Conservation (phyloP, 108 stramenopile genomes). For the Chaetoceros muelleri region DNA sequence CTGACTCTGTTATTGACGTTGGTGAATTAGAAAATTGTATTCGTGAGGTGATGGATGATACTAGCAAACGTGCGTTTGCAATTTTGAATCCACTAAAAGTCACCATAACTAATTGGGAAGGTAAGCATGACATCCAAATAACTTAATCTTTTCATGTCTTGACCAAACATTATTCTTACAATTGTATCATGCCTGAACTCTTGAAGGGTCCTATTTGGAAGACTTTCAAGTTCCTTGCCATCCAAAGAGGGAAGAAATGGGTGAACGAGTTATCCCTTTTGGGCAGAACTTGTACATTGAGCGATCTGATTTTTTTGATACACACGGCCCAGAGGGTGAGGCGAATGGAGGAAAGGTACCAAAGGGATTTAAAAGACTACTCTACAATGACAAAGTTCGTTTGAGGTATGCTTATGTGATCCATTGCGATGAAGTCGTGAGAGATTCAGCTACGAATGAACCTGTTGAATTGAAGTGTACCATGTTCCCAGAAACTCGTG, state of each 20-base stretch:
- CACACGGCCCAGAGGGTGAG: conserved; percentile 65
- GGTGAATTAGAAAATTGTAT: conserved; percentile 75
- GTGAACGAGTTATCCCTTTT: conserved; percentile 70
- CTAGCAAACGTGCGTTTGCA: conserved; percentile 63
- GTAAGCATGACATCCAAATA: neutral
- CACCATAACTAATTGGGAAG: conserved; percentile 78
- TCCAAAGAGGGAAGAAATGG: conserved; percentile 69
- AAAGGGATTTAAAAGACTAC: conserved; percentile 81
- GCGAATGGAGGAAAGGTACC: conserved; percentile 51
- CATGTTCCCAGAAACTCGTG: conserved; percentile 63
- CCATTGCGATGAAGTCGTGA: conserved; percentile 66
- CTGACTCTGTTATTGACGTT: conserved; percentile 82
- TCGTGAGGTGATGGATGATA: conserved; percentile 72
- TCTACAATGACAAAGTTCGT: conserved; percentile 61
- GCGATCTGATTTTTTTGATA: conserved; percentile 78
- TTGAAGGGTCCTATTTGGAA: conserved; percentile 24
- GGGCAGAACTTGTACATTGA: conserved; percentile 75
- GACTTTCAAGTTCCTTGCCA: conserved; percentile 67
- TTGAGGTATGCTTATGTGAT: conserved; percentile 87
- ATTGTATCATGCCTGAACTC: neutral
- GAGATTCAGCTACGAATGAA: conserved; percentile 59
- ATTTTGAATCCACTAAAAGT: conserved; percentile 79
- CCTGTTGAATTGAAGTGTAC: conserved; percentile 66
- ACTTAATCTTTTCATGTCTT: conserved; percentile 4
- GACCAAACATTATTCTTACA: neutral